Evolutionary conservation across 768 basidiomycete genomes (phyloP).

Genomic region (Sporobolomyces phaffii): DNA sequence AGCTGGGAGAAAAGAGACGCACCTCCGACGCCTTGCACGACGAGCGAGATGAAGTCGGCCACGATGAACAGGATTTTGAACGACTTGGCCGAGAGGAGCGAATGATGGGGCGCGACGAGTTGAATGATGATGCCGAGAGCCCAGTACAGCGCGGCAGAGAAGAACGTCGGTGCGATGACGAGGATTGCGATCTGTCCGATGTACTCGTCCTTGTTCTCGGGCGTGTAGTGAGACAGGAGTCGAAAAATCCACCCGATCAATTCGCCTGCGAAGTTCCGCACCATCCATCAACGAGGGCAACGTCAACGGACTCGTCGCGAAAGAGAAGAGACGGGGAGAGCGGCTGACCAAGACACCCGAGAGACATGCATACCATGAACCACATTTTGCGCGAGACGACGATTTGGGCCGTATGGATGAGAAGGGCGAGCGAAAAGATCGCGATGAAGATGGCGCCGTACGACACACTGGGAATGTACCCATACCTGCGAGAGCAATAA

Average conservation of each 20-base stretch:
- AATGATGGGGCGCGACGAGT: conserved; percentile 3
- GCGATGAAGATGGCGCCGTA: conserved; percentile 6
- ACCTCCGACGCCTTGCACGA: conserved; percentile 28
- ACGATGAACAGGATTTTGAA: conserved; percentile 26
- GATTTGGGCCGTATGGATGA: conserved; percentile 10
- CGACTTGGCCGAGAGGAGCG: conserved; percentile 9
- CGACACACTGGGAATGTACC: not conserved
- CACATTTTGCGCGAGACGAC: not conserved
- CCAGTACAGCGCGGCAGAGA: conserved; percentile 28
- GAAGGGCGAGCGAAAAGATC: not conserved
- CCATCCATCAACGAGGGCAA: too few relatives aligned
- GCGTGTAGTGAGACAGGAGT: not conserved
- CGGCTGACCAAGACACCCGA: conserved; percentile 2
- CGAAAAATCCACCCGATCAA: not conserved
- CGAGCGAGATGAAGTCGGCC: conserved; percentile 28
- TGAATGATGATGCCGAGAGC: conserved; percentile 10
- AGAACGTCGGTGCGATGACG: conserved; percentile 31
- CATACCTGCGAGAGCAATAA: too few relatives aligned
- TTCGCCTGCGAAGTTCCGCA: not conserved
- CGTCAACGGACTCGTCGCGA: not conserved
- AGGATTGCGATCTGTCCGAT: conserved; percentile 24
- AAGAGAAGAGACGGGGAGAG: not conserved
- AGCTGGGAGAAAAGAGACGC: not conserved
- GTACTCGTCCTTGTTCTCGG: not conserved
- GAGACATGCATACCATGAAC: conserved; percentile 18